Conservation (phyloP, 2,329 filamentous ascomycete species). For the Trichoderma brevicompactum region DNA sequence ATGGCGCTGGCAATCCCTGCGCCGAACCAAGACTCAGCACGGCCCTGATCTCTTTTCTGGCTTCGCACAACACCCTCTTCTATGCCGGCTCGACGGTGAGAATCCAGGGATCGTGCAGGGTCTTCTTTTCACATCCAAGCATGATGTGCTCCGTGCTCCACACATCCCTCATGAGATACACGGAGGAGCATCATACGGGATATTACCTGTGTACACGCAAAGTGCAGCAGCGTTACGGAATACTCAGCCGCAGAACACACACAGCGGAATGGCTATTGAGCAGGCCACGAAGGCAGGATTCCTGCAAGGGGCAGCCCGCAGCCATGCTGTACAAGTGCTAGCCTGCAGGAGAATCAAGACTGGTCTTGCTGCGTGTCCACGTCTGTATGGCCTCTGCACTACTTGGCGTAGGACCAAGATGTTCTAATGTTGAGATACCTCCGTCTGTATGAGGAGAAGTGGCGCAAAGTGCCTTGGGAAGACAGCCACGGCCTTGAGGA, state of each 20-base stretch:
- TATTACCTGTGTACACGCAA: background rate
- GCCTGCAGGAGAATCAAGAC: background rate
- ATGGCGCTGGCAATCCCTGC: constrained; percentile 11
- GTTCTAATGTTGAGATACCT: too few species aligned
- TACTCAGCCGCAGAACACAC: background rate
- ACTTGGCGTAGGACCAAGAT: background rate
- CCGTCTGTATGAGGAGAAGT: too few species aligned
- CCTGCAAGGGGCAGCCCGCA: background rate
- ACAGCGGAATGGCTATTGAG: background rate
- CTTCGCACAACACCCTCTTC: background rate
- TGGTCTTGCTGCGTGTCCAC: constrained; percentile 4
- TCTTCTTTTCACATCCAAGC: background rate
- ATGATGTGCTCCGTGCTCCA: constrained; percentile 1
- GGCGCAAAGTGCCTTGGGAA: background rate
- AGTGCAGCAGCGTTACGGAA: too few species aligned
- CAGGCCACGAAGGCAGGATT: constrained; percentile 1
- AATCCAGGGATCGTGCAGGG: constrained; percentile 16
- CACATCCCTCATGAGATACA: background rate
- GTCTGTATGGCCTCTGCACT: constrained; percentile 11
- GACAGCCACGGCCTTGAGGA: background rate
- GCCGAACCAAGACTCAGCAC: background rate
- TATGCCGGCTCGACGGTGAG: constrained; percentile 10
- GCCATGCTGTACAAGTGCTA: background rate
- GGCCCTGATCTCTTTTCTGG: background rate
- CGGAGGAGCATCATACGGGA: background rate